A percentile compares a stretch with the other conserved stretches of the same genome.
Conservation (phyloP, 805 yeast genomes). For the Metahyphopichia silvanorum region DNA sequence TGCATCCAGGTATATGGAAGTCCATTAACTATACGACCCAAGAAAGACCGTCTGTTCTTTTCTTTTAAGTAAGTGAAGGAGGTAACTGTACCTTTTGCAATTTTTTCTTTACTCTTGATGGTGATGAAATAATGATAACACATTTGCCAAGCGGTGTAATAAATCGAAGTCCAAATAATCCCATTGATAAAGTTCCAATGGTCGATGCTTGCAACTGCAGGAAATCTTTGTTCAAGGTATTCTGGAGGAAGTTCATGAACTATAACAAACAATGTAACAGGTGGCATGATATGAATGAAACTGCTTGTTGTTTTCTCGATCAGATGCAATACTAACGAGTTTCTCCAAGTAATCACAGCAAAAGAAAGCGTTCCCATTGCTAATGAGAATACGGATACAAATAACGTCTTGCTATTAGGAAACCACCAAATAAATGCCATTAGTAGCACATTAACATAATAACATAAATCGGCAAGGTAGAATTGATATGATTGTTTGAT, state of each 20-base stretch:
- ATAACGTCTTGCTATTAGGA: constrained; percentile 70
- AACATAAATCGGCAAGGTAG: constrained; percentile 89
- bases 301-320: constrained; percentile 90
- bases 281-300: constrained; percentile 89
- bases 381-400: constrained; percentile 80
- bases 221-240: constrained; percentile 60
- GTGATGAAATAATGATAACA: constrained; percentile 91
- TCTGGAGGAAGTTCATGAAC: constrained; percentile 68
- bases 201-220: constrained; percentile 67
- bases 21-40: constrained; percentile 77
- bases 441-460: constrained; percentile 75
- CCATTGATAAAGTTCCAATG: constrained; percentile 73
- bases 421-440: constrained; percentile 76
- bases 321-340: constrained; percentile 86
- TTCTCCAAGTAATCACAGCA: constrained; percentile 95
- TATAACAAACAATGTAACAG: constrained; percentile 79
- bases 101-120: constrained; percentile 70
- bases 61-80: constrained; percentile 82
- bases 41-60: constrained; percentile 56
- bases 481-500: constrained; percentile 78
- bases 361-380: constrained; percentile 86
- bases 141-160: constrained; percentile 88
- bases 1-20: constrained; percentile 82
- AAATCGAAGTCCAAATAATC: constrained; percentile 71
- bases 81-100: constrained; percentile 81